These are phyloP conservation scores for Cryptococcus wingfieldii DNA, from an alignment of 1,284 basidiomycete genomes.

Conservation along the genomic window DNA sequence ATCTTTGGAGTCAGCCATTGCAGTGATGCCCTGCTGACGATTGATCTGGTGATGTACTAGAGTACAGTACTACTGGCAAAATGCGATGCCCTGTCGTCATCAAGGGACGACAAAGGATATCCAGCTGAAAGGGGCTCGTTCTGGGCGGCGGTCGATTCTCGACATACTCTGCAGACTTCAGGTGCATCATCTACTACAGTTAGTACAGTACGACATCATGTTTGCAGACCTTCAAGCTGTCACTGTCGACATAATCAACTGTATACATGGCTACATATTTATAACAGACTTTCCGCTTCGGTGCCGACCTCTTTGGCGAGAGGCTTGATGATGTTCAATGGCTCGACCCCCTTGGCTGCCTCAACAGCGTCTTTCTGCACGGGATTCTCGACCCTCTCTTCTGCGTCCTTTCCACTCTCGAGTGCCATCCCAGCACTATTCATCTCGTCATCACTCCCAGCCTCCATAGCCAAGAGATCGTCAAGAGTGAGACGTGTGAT, in stretches of 20 bases:
- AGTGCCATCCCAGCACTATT: background rate
- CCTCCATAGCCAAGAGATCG: conserved; percentile 1
- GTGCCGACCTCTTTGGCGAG: background rate
- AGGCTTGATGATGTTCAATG: background rate
- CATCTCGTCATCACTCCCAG: background rate
- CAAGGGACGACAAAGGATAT: too few species aligned
- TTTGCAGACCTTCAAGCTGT: too few species aligned
- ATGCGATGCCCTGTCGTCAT: too few species aligned
- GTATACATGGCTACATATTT: background rate
- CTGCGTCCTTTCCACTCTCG: background rate
- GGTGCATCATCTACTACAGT: too few species aligned
- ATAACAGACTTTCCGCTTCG: too few species aligned
- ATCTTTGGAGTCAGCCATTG: background rate
- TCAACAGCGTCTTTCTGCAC: background rate
- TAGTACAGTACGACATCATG: too few species aligned
- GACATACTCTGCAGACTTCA: too few species aligned
- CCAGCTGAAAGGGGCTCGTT: too few species aligned
- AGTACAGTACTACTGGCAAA: background rate
- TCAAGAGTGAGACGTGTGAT: conserved; percentile 3
- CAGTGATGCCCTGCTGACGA: background rate
- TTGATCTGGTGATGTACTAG: too few species aligned
- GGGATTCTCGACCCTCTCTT: background rate
- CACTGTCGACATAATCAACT: background rate
- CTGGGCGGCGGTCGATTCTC: too few species aligned
- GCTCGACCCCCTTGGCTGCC: background rate